Conservation (phyloP, 2,329 filamentous ascomycete species). For the Talaromyces funiculosus region DNA sequence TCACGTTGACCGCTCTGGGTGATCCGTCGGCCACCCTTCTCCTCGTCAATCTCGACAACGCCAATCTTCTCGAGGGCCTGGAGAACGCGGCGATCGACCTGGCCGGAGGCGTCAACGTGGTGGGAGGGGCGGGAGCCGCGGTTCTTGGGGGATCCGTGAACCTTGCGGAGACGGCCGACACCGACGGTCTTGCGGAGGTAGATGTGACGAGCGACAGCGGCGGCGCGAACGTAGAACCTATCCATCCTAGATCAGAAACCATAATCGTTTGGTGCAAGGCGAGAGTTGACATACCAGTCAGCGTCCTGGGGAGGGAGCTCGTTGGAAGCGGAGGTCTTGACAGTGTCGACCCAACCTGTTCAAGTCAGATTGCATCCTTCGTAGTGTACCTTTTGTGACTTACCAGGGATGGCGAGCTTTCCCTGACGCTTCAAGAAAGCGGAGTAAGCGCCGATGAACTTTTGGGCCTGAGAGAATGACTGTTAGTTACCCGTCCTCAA, state of each 20-base stretch:
- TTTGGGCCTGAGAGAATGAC: constrained; percentile 49
- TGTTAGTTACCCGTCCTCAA: constrained; percentile 14
- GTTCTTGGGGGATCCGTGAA: constrained; percentile 96
- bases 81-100: constrained; percentile 94
- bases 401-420: constrained; percentile 64
- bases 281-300: constrained; percentile 78
- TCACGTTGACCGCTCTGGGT: constrained; percentile 98
- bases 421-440: constrained; percentile 67
- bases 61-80: constrained; percentile 99
- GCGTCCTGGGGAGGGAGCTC: constrained; percentile 97
- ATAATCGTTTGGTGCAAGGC: background rate
- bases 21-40: constrained; percentile 97
- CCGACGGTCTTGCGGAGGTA: constrained; percentile 99
- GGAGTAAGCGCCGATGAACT: constrained; percentile 64
- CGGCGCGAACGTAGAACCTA: constrained; percentile 75
- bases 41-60: constrained; percentile 94
- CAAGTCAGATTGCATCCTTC: background rate
- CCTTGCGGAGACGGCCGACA: constrained; percentile 94
- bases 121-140: constrained; percentile 83
- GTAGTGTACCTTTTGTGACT: constrained; percentile 28
- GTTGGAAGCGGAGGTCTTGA: constrained; percentile 95
- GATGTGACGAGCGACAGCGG: constrained; percentile 93
- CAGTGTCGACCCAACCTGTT: constrained; percentile 95
- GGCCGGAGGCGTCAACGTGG: constrained; percentile 92
- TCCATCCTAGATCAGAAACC: background rate